Percentiles rank a stretch among this genome's conserved stretches.
phyloP scores from a whole-genome alignment of 495 filamentous ascomycete species.

The Penicillium cosmopolitanum region DNA sequence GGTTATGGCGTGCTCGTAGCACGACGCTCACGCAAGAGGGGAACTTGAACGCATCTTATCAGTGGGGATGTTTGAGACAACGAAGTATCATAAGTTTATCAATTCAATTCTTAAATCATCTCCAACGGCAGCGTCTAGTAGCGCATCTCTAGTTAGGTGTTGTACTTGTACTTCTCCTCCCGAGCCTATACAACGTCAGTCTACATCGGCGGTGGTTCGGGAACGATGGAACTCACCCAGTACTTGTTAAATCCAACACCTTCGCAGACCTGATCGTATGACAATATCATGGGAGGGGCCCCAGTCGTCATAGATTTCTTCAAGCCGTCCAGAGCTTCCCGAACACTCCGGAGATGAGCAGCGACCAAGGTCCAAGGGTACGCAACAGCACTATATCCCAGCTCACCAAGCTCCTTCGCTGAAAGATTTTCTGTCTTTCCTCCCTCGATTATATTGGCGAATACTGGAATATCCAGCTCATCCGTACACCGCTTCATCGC shows the following conservation, averaged over 20 bases:
- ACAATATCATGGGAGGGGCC: constrained; percentile 37
- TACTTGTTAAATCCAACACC: constrained; percentile 47
- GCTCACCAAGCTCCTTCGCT: constrained; percentile 37
- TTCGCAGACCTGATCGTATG: constrained; percentile 42
- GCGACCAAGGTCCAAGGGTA: constrained; percentile 49
- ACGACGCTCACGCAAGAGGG: constrained; percentile 2
- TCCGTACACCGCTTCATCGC: constrained; percentile 39
- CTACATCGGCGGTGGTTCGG: not conserved
- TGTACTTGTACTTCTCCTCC: constrained; percentile 29
- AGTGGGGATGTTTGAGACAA: no score
- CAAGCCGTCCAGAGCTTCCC: constrained; percentile 40
- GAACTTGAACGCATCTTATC: not conserved
- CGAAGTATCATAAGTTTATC: no score
- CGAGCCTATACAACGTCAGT: constrained; percentile 17
- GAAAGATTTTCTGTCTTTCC: constrained; percentile 47
- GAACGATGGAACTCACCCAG: constrained; percentile 34
- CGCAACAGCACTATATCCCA: constrained; percentile 44
- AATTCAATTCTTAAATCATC: no score
- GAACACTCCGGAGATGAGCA: constrained; percentile 42
- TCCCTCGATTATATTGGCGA: constrained; percentile 51
- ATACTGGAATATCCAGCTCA: constrained; percentile 39
- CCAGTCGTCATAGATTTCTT: constrained; percentile 37
- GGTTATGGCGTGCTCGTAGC: constrained; percentile 3
- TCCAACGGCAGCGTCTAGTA: no score
- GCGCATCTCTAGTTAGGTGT: not conserved